Conservation (phyloP, 1,284 basidiomycete genomes). For the Polyporus tsugae region DNA sequence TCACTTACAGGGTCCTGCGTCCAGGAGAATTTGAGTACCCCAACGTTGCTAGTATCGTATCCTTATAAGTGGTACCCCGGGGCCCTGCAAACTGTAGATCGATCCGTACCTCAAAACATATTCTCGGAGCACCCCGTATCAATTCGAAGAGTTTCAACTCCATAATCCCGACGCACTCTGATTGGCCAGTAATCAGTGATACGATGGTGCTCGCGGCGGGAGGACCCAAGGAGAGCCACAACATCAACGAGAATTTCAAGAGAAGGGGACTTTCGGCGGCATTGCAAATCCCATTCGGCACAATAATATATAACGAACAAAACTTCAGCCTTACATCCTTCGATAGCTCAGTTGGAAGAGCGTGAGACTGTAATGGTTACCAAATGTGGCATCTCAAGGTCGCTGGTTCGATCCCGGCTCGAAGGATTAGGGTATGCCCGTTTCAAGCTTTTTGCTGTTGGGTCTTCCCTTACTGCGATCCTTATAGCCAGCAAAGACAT, state of each 20-base stretch:
- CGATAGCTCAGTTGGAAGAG: constrained; percentile 18
- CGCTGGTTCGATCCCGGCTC: constrained; percentile 8
- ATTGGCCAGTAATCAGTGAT: not conserved
- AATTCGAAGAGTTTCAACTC: not conserved
- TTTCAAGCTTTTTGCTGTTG: too few species aligned
- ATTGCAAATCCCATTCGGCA: too few species aligned
- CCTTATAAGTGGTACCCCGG: not conserved
- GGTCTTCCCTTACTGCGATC: too few species aligned
- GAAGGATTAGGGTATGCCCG: too few species aligned
- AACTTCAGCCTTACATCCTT: not conserved
- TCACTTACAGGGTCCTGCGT: not conserved
- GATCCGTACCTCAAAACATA: not conserved
- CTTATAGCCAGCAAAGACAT: too few species aligned
- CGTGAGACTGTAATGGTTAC: constrained; percentile 11
- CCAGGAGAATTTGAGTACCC: not conserved
- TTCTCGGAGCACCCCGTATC: not conserved
- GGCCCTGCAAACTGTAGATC: not conserved
- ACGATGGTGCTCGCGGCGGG: constrained; percentile 2
- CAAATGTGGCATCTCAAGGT: not conserved
- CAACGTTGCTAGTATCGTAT: not conserved
- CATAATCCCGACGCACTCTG: not conserved
- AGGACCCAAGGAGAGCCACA: not conserved
- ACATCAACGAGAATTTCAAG: not conserved
- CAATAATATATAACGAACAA: too few species aligned
- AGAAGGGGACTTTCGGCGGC: too few species aligned